These are phyloP conservation scores for Globisporangium iwayamae DNA, from an alignment of 352 stramenopile genomes.

Conservation along the genomic window DNA sequence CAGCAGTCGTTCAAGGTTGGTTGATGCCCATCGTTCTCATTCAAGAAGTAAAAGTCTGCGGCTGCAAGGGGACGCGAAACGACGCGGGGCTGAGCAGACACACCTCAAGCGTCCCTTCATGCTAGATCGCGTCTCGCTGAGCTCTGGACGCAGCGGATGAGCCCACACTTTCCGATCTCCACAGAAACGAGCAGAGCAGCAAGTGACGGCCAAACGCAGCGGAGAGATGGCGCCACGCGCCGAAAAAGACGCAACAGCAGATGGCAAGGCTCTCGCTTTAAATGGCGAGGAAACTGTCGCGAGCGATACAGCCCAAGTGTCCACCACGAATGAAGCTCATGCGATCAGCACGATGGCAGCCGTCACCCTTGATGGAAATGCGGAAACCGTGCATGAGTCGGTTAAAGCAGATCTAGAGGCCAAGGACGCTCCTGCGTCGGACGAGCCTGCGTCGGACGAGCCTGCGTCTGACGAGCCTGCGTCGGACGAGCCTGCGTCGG, in stretches of 20 bases:
- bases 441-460: not conserved
- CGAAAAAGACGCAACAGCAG: not conserved
- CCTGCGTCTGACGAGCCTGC: too few relatives aligned
- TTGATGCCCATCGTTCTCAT: not conserved
- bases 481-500: too few relatives aligned
- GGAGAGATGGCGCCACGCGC: not conserved
- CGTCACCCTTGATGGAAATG: not conserved
- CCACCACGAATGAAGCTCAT: not conserved
- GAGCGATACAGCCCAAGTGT: not conserved
- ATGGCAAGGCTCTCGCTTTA: not conserved
- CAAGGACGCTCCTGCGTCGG: not conserved
- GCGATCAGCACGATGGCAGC: not conserved
- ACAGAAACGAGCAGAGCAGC: not conserved
- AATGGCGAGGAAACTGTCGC: not conserved
- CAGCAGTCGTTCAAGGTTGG: not conserved
- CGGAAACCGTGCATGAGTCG: not conserved
- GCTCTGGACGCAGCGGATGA: not conserved
- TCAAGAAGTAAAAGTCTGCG: not conserved
- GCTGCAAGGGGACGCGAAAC: not conserved
- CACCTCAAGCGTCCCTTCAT: not conserved
- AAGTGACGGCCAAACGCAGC: not conserved
- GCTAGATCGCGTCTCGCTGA: not conserved
- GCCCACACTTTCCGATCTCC: conserved; percentile 1
- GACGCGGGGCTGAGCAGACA: not conserved
- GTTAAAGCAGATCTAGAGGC: not conserved